Percentiles rank a stretch among this genome's conserved stretches.
Evolutionary conservation across 1,284 basidiomycete genomes (phyloP).

Genomic region (Phylloporus sp.): DNA sequence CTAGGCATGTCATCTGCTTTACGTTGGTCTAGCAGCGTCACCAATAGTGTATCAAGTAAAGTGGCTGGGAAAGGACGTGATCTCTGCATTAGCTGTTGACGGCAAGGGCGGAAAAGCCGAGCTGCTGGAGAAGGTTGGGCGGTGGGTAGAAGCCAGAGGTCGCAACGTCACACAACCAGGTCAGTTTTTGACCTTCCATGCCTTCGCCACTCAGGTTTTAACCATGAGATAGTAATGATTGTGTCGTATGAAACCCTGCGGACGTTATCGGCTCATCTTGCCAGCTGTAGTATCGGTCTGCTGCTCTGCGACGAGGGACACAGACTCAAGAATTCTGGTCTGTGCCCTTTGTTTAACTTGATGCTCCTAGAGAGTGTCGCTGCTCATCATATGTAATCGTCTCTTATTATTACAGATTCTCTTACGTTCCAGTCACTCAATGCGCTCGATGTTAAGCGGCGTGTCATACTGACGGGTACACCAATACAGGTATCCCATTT

Average conservation of each 20-base stretch:
- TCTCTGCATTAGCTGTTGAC: slow-evolving; percentile 86
- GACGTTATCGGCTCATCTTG: slow-evolving; percentile 79
- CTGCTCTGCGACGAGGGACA: slow-evolving; percentile 98
- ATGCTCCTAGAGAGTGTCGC: not conserved
- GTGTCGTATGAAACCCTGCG: slow-evolving; percentile 98
- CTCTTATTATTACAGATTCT: slow-evolving; percentile 63
- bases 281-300: slow-evolving; percentile 85
- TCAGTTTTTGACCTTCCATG: slow-evolving; percentile 42
- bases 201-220: not conserved
- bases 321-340: slow-evolving; percentile 94
- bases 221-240: slow-evolving; percentile 82
- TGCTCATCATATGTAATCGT: slow-evolving; percentile 21
- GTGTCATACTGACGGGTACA: slow-evolving; percentile 96
- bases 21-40: slow-evolving; percentile 1
- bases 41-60: slow-evolving; percentile 64
- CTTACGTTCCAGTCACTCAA: slow-evolving; percentile 90
- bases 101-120: slow-evolving; percentile 90
- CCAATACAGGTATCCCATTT: slow-evolving; percentile 79
- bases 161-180: slow-evolving; percentile 90
- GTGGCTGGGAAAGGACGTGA: slow-evolving; percentile 89
- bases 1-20: slow-evolving; percentile 63
- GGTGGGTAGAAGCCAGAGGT: slow-evolving; percentile 89
- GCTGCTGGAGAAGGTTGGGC: slow-evolving; percentile 77
- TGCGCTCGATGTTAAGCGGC: slow-evolving; percentile 87
- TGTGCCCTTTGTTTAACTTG: slow-evolving; percentile 32